Evolutionary conservation across 208 protist genomes (phyloP), one percentile per base, ranked within the genome.

Genomic region (Acanthamoeba lugdunensis): DNA sequence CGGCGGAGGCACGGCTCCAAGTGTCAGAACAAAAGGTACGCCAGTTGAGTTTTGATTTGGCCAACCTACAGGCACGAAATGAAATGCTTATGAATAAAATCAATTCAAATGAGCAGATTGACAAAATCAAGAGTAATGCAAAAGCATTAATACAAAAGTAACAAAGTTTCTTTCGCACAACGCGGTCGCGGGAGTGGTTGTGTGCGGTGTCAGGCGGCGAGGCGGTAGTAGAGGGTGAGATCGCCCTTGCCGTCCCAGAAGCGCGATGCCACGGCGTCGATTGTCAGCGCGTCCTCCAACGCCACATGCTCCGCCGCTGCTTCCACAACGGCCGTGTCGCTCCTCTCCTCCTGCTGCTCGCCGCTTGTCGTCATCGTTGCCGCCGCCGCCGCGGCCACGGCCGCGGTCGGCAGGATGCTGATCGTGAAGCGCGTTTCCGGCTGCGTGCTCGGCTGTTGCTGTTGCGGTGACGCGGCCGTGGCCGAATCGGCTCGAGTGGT

Each of bases 171-270:
- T n/a, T n/a, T n/a, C n/a, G n/a, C n/a, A n/a, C n/a, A n/a, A n/a
- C n/a, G n/a, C n/a, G n/a, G n/a, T n/a, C n/a, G n/a, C n/a, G n/a
- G n/a, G n/a, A n/a, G 37, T 2, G 37, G 37, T 41, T 41, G 37
- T 41, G 37, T 0, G 2, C 37, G 37, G 37, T 2, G 37, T 41
- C 37, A 41, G 37, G 37, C 50, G 50, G 50, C 8, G 69, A 88
- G 9, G 79, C 79, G 45, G 79, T 65, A 88, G 79, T 58, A 88
- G 54, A 88, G 79, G 54, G 79, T 88, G 79, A 88, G 79, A 23
- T 88, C 79, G 33, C 79, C 79, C 33, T 88, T 16, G n/a, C 79
- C 79, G 33, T 88, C 54, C 50, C 50, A 56, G 54, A 88, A 65
- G 9, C 28, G 79, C 7, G 45, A 16, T 16, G 54, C 45, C 9